Evolutionary conservation across 345 rosid species (phyloP).

Genomic region (Salix suchowensis): DNA sequence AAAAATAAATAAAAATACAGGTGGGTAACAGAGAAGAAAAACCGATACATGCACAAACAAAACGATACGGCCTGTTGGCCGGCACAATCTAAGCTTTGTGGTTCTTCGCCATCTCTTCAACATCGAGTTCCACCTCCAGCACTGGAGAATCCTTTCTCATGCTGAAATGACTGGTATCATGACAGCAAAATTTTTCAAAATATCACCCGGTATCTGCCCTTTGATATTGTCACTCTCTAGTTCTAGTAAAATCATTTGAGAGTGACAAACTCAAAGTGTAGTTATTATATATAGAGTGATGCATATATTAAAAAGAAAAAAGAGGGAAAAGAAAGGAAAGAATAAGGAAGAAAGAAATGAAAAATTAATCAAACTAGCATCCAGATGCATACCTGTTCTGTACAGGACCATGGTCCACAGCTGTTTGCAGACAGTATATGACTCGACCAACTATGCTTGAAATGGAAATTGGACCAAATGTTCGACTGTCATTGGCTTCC

Average conservation of each 20-base stretch:
- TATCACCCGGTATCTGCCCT: constrained; percentile 1
- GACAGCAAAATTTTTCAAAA: constrained; percentile 1
- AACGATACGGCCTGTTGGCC: not conserved
- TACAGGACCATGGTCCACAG: constrained; percentile 92
- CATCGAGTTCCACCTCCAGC: constrained; percentile 79
- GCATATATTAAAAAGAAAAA: too few relatives aligned
- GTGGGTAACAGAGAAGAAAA: not conserved
- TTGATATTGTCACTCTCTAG: too few relatives aligned
- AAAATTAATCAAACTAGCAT: not conserved
- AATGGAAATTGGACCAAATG: constrained; percentile 80
- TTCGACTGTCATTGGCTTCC: constrained; percentile 91
- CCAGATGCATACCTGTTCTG: constrained; percentile 60
- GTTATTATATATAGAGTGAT: too few relatives aligned
- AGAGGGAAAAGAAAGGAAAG: too few relatives aligned
- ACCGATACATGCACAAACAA: constrained; percentile 13
- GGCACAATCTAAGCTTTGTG: constrained; percentile 50
- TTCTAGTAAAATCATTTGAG: not conserved
- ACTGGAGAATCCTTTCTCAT: constrained; percentile 67
- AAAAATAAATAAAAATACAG: not conserved
- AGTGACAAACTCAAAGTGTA: too few relatives aligned
- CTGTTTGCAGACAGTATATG: constrained; percentile 70
- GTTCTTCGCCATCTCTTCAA: constrained; percentile 79
- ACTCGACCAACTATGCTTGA: constrained; percentile 74
- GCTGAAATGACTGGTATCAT: constrained; percentile 48
- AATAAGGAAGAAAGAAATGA: not conserved